Evolutionary conservation across 2,329 filamentous ascomycete genomes (phyloP), one percentile per base, ranked within the genome.

Genomic region (Orbilia quercus): DNA sequence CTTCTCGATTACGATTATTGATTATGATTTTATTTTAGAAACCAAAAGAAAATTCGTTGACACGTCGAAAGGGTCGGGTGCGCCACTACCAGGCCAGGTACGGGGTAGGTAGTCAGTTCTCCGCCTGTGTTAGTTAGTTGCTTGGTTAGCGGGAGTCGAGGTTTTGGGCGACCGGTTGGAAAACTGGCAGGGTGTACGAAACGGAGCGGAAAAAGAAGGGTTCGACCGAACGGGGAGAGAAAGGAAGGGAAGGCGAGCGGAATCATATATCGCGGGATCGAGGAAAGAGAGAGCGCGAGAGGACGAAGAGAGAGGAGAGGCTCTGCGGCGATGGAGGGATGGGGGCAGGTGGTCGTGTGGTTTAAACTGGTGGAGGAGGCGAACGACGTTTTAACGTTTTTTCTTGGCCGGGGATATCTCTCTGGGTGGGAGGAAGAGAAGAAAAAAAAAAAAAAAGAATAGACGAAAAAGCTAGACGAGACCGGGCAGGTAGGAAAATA

Each of bases 31-130:
- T 45, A 34, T 47, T 38, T 38, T 16, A 20, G 12, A 23, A 34
- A 25, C 47, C 20, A 58, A 69, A n/a, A 69, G 42, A 69, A 59
- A 62, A 69, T 69, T 62, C 55, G 64, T 69, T 62, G 64, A 54
- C 54, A 62, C 64, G 64, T 69, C 1, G 44, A 67, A 44, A 6
- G 12, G 36, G 44, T 53, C n/a, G n/a, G 36, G 25, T 55, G 38
- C 45, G 22, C 3, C 7, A 45, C n/a, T 20, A 45, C n/a, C 16
- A 5, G 40, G n/a, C n/a, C 16, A 42, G 38, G 12, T 42, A 42
- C 16, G 16, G 38, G 4, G 11, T n/a, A 42, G 45, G 28, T 31
- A 31, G 28, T 31, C n/a, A n/a, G n/a, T n/a, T n/a, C n/a, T 36
- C 38, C 38, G 4, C 12, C 16, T 42, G 5, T 14, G 12, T 42